A percentile compares a stretch with the other conserved stretches of the same genome.
Conservation (phyloP, 441 rosid genomes). For the Croton laevigatus region DNA sequence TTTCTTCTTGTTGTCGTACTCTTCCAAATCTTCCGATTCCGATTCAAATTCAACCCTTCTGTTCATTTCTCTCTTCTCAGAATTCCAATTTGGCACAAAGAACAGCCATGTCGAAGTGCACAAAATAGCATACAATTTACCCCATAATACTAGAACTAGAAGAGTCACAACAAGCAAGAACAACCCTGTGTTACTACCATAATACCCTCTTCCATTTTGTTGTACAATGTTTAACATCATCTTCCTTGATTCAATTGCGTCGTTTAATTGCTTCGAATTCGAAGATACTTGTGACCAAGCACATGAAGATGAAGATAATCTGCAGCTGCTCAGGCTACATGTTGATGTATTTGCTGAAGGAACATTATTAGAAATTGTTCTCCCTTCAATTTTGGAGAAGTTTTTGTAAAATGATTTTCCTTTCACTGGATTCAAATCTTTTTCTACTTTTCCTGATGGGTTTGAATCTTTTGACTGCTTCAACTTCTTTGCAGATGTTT, state of each 20-base stretch:
- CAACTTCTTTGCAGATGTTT: constrained; percentile 9
- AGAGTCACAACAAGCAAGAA: constrained; percentile 35
- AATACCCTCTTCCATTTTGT: constrained; percentile 19
- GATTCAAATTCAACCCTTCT: neutral
- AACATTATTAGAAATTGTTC: neutral
- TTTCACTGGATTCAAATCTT: neutral
- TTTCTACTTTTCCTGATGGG: neutral
- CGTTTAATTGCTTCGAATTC: constrained; percentile 11
- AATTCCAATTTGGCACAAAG: constrained; percentile 22
- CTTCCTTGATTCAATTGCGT: neutral
- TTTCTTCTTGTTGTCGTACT: constrained; percentile 32
- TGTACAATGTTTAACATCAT: neutral
- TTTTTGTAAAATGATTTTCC: neutral
- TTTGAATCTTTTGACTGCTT: neutral
- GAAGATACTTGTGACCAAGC: constrained; percentile 14
- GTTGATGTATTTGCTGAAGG: neutral
- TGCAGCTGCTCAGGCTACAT: no score
- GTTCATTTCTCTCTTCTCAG: neutral
- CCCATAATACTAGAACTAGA: constrained; percentile 40
- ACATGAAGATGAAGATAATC: neutral
- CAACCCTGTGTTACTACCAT: constrained; percentile 5
- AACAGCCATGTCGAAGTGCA: constrained; percentile 47
- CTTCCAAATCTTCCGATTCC: constrained; percentile 6
- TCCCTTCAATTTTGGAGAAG: neutral
- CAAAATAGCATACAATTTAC: constrained; percentile 47